Base-by-base conservation (phyloP, 169 alveolate genomes). In the Plasmodium vivax region DNA sequence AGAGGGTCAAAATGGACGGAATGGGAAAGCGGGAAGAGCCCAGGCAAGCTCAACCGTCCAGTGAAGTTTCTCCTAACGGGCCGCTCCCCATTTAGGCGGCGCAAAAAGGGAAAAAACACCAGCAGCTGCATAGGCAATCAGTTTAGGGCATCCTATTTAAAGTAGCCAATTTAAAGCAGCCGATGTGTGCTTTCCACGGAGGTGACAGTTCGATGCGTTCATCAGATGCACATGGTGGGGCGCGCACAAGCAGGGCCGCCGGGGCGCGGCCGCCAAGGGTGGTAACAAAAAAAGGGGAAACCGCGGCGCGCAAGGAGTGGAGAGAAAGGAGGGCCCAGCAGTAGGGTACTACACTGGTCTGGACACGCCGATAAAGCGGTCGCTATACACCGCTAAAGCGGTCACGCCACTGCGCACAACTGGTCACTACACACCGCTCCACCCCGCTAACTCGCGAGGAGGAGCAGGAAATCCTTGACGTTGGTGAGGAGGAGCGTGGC, bases 401-500 rank as follows among this genome's bases (percentile, higher is more conserved):
- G 27, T 23, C 27, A 23, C 27, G 27, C 27, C 27, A 23, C 27
- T 23, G 27, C 27, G 27, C 27, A 23, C 27, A 23, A 23, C 27
- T 23, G 27, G 27, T 23, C 27, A 23, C 27, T 23, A 23, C 27
- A 23, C 27, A 23, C 27, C 27, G 27, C 9, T 51, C n/a, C n/a
- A n/a, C n/a, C n/a, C 23, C 2, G 27, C 43, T 75, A 85, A 75
- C 41, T 84, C 12, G 62, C 75, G 3, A 84, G 7, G n/a, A 84
- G 73, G 58, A 85, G 74, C 6, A 85, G 41, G 34, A 90, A 58
- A 71, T 90, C 91, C 54, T 68, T 90, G 51, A 90, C 14, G 36
- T 62, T 90, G n/a, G 68, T 43, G 8, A 56, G 79, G 72, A 90
- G 51, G 45, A 80, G 51, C 12, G 91, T 79, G 32, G 85, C 38